Conservation (phyloP, 768 basidiomycete genomes). For the Pleurotus eryngii region DNA sequence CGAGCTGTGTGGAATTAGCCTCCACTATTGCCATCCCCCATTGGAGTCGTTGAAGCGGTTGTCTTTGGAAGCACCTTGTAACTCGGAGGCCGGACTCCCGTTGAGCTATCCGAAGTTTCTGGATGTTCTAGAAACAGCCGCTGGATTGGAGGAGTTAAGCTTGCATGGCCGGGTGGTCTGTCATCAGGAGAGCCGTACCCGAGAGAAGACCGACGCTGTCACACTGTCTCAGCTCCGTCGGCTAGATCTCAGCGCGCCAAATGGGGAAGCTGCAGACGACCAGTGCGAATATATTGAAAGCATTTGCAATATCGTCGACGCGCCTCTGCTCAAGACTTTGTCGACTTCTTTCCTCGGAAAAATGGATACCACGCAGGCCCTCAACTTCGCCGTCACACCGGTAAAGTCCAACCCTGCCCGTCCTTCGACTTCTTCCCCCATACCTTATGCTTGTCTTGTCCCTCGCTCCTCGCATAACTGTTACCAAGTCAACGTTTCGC, state of each 20-base stretch:
- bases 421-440: background rate
- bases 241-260: slow-evolving; percentile 2
- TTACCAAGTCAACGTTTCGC: background rate
- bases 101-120: slow-evolving; percentile 5
- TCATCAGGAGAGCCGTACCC: slow-evolving; percentile 3
- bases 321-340: background rate
- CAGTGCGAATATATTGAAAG: slow-evolving; percentile 2
- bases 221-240: background rate
- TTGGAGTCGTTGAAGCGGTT: slow-evolving; percentile 3
- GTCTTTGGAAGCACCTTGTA: background rate
- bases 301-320: background rate
- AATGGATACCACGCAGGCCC: background rate
- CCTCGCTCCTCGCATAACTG: background rate
- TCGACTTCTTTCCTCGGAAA: background rate
- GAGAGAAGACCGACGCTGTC: background rate
- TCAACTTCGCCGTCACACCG: background rate
- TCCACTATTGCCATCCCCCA: slow-evolving; percentile 5
- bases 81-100: slow-evolving; percentile 5
- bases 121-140: background rate
- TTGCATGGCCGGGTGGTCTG: slow-evolving; percentile 4
- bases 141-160: background rate
- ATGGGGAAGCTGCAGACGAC: slow-evolving; percentile 1
- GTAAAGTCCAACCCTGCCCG: background rate
- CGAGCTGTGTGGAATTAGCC: slow-evolving; percentile 1
- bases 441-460: background rate